A percentile compares a stretch with the other conserved stretches of the same genome.
These are phyloP conservation scores for Tolypocladium endophyticum DNA, from an alignment of 2,329 filamentous ascomycete genomes.

Conservation along the genomic window DNA sequence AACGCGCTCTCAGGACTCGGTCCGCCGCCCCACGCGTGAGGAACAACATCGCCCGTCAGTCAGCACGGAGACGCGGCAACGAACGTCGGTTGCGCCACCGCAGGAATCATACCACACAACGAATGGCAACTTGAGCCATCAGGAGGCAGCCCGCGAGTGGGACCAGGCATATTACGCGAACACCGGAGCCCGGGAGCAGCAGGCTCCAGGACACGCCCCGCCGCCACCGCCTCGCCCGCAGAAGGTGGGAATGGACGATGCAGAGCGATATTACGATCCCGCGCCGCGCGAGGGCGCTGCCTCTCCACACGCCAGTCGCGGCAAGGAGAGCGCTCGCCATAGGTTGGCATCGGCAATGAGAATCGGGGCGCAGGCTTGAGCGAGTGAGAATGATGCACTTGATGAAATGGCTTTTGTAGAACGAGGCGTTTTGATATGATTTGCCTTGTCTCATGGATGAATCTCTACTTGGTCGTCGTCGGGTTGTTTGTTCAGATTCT, in stretches of 20 bases:
- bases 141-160: slow-evolving; percentile 15
- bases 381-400: not conserved
- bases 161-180: slow-evolving; percentile 16
- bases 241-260: slow-evolving; percentile 24
- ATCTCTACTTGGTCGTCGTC: not conserved
- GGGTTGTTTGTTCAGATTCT: not conserved
- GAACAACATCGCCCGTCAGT: not conserved
- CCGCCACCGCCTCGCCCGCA: slow-evolving; percentile 25
- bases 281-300: slow-evolving; percentile 8
- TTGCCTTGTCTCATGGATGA: not conserved
- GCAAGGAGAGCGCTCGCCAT: slow-evolving; percentile 20
- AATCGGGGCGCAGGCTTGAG: slow-evolving; percentile 6
- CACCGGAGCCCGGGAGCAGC: slow-evolving; percentile 5
- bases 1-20: slow-evolving; percentile 10
- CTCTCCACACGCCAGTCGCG: slow-evolving; percentile 2
- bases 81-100: slow-evolving; percentile 7
- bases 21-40: slow-evolving; percentile 7
- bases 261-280: slow-evolving; percentile 20
- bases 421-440: not conserved
- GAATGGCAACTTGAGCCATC: slow-evolving; percentile 10
- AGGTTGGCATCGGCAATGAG: slow-evolving; percentile 22
- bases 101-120: slow-evolving; percentile 10
- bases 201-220: slow-evolving; percentile 15
- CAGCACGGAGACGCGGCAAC: slow-evolving; percentile 1
- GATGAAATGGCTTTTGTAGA: not conserved